Evolutionary conservation across 1,284 basidiomycete species (phyloP).

Genomic region (Ceratobasidium sp.): DNA sequence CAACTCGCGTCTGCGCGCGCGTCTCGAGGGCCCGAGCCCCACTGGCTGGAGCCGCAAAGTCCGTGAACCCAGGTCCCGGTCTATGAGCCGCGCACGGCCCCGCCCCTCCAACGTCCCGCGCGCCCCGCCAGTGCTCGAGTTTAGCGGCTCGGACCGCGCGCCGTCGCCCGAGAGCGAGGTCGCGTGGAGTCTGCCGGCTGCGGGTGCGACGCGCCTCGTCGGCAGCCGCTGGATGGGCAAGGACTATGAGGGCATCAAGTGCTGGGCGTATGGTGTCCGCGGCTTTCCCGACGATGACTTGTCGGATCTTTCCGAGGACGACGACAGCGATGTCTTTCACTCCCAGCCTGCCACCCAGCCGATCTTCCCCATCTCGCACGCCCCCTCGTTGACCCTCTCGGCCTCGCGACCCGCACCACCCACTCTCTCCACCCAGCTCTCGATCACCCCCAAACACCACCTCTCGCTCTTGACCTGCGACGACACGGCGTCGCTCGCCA

Average conservation of each 20-base stretch:
- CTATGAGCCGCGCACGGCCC: slow-evolving; percentile 34
- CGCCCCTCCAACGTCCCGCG: slow-evolving; percentile 20
- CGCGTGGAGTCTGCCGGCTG: slow-evolving; percentile 41
- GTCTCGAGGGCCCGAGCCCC: slow-evolving; percentile 42
- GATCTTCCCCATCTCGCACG: slow-evolving; percentile 36
- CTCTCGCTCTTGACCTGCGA: slow-evolving; percentile 37
- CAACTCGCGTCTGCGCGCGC: slow-evolving; percentile 39
- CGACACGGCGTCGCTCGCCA: slow-evolving; percentile 44
- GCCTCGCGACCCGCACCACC: slow-evolving; percentile 30
- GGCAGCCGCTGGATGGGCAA: slow-evolving; percentile 45
- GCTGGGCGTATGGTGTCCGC: slow-evolving; percentile 41
- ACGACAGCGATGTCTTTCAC: slow-evolving; percentile 24
- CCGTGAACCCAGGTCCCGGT: slow-evolving; percentile 32
- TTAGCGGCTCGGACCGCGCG: slow-evolving; percentile 32
- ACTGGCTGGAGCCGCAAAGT: slow-evolving; percentile 35
- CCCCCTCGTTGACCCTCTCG: slow-evolving; percentile 3
- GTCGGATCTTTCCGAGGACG: slow-evolving; percentile 29
- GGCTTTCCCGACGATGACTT: slow-evolving; percentile 39
- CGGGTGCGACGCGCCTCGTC: slow-evolving; percentile 32
- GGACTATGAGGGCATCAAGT: slow-evolving; percentile 44
- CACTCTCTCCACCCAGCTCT: slow-evolving; percentile 28
- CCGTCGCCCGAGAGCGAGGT: slow-evolving; percentile 42
- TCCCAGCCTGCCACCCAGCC: slow-evolving; percentile 13
- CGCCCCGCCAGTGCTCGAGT: slow-evolving; percentile 17
- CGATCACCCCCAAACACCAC: slow-evolving; percentile 38